phyloP scores from a whole-genome alignment of 1,284 basidiomycete species.

The Agroathelia rolfsii region DNA sequence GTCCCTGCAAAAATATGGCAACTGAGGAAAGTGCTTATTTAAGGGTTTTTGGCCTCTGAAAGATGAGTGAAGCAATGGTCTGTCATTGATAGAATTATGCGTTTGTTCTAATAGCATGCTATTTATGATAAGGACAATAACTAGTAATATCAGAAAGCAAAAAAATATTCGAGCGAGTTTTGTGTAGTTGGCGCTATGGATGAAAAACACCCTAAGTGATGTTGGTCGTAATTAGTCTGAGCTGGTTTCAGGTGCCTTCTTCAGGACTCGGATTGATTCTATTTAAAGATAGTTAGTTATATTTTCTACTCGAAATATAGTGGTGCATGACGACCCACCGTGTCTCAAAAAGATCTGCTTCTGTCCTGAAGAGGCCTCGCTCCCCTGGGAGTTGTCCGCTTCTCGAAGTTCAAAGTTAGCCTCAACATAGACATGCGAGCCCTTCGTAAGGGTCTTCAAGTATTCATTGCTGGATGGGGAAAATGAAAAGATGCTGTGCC shows the following conservation, averaged over 20 bases:
- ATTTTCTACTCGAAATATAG: not conserved
- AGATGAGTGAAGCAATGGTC: too few relatives aligned
- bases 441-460: conserved; percentile 55
- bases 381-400: conserved; percentile 50
- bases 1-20: conserved; percentile 68
- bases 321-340: conserved; percentile 31
- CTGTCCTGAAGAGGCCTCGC: conserved; percentile 55
- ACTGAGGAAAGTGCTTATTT: conserved; percentile 80
- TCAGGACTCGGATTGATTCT: too few relatives aligned
- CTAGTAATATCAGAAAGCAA: too few relatives aligned
- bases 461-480: conserved; percentile 43
- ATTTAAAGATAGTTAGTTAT: not conserved
- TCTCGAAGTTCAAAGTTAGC: conserved; percentile 67
- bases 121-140: too few relatives aligned
- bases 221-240: too few relatives aligned
- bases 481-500: conserved; percentile 71
- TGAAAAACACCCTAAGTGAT: too few relatives aligned
- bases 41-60: too few relatives aligned
- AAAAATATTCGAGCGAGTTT: too few relatives aligned
- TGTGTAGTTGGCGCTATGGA: too few relatives aligned
- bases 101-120: too few relatives aligned
- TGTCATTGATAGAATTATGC: too few relatives aligned
- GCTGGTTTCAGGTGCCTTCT: too few relatives aligned
- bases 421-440: conserved; percentile 67
- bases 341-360: conserved; percentile 73